A percentile compares a stretch with the other conserved stretches of the same genome.
These are phyloP conservation scores for Raphanus sativus DNA, from an alignment of 345 rosid genomes.

Conservation along the genomic window DNA sequence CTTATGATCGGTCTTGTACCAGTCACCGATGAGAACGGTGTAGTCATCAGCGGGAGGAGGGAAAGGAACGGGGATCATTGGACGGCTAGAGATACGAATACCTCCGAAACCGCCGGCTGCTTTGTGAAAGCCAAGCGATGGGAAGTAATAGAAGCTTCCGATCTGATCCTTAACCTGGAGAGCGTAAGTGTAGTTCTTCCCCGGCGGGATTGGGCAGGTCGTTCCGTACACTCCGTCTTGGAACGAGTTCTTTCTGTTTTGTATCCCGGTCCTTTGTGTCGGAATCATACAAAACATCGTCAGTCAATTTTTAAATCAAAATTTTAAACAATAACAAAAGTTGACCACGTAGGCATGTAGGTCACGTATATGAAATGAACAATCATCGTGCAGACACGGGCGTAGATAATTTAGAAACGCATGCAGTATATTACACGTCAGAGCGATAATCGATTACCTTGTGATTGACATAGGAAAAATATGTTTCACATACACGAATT, in stretches of 20 bases:
- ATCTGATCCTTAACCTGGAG: slow-evolving; percentile 29
- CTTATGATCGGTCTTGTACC: slow-evolving; percentile 69
- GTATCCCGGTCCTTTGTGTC: slow-evolving; percentile 7
- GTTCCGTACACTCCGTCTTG: slow-evolving; percentile 77
- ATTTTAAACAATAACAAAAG: background rate
- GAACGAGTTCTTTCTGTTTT: slow-evolving; percentile 37
- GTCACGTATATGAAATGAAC: background rate
- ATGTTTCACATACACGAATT: background rate
- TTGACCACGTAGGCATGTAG: background rate
- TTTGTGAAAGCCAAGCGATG: slow-evolving; percentile 25
- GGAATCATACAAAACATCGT: background rate
- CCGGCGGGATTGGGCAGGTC: slow-evolving; percentile 79
- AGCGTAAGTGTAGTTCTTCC: slow-evolving; percentile 35
- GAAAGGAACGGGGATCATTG: slow-evolving; percentile 57
- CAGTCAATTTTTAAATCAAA: background rate
- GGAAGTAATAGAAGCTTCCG: slow-evolving; percentile 28
- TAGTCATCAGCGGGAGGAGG: slow-evolving; percentile 50
- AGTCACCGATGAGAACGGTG: slow-evolving; percentile 68
- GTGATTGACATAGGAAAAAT: background rate
- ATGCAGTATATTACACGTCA: background rate
- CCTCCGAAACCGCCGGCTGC: slow-evolving; percentile 69
- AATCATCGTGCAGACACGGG: background rate
- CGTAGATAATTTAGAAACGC: background rate
- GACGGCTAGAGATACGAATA: slow-evolving; percentile 54
- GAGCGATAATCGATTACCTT: background rate